Evolutionary conservation across 495 filamentous ascomycete genomes (phyloP).

Genomic region (Trypethelium eluteriae): DNA sequence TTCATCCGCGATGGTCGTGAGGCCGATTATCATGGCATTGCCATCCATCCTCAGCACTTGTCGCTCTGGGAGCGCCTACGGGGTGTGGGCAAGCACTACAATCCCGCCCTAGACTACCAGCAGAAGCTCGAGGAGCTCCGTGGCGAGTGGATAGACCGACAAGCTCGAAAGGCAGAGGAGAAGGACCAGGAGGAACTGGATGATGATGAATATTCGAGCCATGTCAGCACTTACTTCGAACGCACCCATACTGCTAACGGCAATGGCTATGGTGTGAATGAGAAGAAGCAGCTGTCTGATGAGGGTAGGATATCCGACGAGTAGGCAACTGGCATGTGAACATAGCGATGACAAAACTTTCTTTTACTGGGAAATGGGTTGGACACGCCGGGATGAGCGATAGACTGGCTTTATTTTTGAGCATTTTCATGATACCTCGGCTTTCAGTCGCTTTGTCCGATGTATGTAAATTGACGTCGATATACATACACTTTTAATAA

Average conservation of each 20-base stretch:
- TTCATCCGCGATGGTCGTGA: conserved; percentile 68
- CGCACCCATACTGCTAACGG: conserved; percentile 28
- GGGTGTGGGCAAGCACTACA: conserved; percentile 65
- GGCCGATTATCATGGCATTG: conserved; percentile 78
- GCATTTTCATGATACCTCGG: not conserved
- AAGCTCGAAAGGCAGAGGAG: conserved; percentile 44
- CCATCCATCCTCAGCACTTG: conserved; percentile 77
- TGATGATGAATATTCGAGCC: conserved; percentile 35
- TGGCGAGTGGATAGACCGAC: conserved; percentile 52
- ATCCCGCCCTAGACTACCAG: conserved; percentile 68
- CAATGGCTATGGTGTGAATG: not conserved
- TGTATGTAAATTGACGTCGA: not conserved
- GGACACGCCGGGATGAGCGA: not conserved
- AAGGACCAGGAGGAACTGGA: conserved; percentile 34
- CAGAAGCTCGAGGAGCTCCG: conserved; percentile 75
- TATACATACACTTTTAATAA: no score
- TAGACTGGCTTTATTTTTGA: not conserved
- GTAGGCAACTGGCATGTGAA: not conserved
- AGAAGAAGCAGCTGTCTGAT: not conserved
- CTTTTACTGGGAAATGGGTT: not conserved
- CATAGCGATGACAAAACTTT: not conserved
- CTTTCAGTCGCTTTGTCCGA: not conserved
- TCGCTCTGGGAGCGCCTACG: conserved; percentile 69
- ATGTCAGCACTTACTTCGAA: conserved; percentile 39
- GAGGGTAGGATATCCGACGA: not conserved